A percentile compares a stretch with the other conserved stretches of the same genome.
Evolutionary conservation across 2,329 filamentous ascomycete genomes (phyloP).

Genomic region (Microascus cirrosus): DNA sequence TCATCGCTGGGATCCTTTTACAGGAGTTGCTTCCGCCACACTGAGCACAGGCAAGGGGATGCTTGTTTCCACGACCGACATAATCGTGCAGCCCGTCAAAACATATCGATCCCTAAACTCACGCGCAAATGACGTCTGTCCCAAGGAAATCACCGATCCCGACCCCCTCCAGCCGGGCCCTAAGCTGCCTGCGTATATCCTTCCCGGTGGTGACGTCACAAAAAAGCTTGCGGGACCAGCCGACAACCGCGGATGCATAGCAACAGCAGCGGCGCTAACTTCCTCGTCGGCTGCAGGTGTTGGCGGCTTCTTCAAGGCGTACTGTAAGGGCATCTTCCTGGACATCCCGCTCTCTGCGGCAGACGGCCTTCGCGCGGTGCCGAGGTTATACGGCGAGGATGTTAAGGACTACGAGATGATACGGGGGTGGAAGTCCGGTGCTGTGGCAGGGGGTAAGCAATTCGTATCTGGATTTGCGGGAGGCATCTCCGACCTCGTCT

Average conservation of each 20-base stretch:
- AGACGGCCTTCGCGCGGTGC: constrained; percentile 80
- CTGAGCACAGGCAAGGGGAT: constrained; percentile 7
- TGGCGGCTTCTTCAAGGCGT: constrained; percentile 13
- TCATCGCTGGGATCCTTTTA: constrained; percentile 20
- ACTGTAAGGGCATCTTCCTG: constrained; percentile 63
- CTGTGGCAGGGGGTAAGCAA: constrained; percentile 68
- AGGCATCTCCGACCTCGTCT: constrained; percentile 69
- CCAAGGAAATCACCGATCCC: neutral
- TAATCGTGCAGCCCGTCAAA: constrained; percentile 10
- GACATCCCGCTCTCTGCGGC: constrained; percentile 75
- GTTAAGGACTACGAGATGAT: constrained; percentile 68
- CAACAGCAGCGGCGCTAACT: neutral
- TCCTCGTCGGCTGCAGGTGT: neutral
- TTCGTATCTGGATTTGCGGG: constrained; percentile 71
- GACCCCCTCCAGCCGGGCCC: neutral
- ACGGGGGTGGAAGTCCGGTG: constrained; percentile 62
- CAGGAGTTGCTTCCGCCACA: constrained; percentile 11
- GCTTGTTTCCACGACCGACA: constrained; percentile 8
- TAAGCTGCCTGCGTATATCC: neutral
- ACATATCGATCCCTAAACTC: constrained; percentile 5
- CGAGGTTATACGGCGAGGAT: constrained; percentile 74
- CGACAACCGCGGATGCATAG: neutral
- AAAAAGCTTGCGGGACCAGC: neutral
- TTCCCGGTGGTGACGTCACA: neutral
- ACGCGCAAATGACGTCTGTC: neutral